Conservation (phyloP, 1,284 basidiomycete species). For the Ceratobasidium sp. region DNA sequence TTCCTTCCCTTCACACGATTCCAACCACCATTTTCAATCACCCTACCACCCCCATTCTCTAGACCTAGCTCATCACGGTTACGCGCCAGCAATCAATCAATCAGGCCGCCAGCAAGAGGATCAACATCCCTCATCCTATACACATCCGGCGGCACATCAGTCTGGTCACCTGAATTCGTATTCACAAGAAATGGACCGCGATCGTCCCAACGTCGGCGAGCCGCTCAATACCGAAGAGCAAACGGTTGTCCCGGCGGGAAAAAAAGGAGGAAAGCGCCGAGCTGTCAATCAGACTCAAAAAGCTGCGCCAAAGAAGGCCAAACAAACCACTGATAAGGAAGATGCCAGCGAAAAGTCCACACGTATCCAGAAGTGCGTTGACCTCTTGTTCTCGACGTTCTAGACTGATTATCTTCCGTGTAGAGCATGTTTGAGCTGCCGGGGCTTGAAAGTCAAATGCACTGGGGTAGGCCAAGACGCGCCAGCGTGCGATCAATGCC, state of each 20-base stretch:
- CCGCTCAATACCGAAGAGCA: conserved; percentile 53
- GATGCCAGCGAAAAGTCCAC: conserved; percentile 75
- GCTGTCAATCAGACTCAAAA: conserved; percentile 64
- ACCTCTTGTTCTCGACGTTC: conserved; percentile 15
- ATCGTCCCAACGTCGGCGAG: not conserved
- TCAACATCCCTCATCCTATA: not conserved
- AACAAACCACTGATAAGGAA: conserved; percentile 72
- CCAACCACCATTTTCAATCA: not conserved
- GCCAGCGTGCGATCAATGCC: conserved; percentile 77
- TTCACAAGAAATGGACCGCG: not conserved
- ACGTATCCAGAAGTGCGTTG: conserved; percentile 81
- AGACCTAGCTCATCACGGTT: not conserved
- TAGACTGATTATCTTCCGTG: conserved; percentile 42
- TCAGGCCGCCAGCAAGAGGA: not conserved
- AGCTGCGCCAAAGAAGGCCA: conserved; percentile 63
- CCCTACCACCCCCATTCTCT: not conserved
- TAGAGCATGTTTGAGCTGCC: conserved; percentile 94
- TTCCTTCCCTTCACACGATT: not conserved
- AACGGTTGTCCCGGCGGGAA: conserved; percentile 61
- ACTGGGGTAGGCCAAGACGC: conserved; percentile 94
- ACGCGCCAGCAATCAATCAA: not conserved
- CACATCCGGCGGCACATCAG: conserved; percentile 8
- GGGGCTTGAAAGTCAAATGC: conserved; percentile 98
- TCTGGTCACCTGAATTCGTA: not conserved
- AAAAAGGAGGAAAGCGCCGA: conserved; percentile 58